phyloP scores from a whole-genome alignment of 208 protist genomes.

The Leishmania amazonensis region DNA sequence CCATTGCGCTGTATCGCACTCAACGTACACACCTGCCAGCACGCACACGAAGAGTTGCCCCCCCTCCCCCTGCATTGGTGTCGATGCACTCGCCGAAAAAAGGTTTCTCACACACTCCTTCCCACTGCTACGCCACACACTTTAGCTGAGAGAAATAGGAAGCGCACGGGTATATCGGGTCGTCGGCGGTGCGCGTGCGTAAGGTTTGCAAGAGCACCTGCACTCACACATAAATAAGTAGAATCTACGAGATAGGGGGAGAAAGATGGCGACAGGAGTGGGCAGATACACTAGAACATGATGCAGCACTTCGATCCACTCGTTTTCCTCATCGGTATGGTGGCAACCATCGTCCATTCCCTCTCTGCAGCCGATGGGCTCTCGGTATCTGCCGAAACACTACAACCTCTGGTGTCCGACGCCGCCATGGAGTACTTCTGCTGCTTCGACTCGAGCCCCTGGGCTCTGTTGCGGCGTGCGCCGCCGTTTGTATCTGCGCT shows the following conservation, averaged over 20 bases:
- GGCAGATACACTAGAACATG: slow-evolving; percentile 10
- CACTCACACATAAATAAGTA: background rate
- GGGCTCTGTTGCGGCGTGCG: background rate
- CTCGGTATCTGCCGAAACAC: background rate
- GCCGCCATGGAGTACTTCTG: background rate
- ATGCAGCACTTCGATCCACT: slow-evolving; percentile 17
- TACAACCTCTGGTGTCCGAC: too few species aligned
- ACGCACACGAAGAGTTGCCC: background rate
- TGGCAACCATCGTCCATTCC: background rate
- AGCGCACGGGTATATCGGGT: background rate
- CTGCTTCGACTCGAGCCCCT: background rate
- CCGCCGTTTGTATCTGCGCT: background rate
- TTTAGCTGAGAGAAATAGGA: slow-evolving; percentile 1
- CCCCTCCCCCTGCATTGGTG: background rate
- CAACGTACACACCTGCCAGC: background rate
- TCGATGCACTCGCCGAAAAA: background rate
- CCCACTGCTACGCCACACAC: background rate
- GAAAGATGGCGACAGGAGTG: background rate
- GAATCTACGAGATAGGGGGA: background rate
- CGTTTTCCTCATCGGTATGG: slow-evolving; percentile 3
- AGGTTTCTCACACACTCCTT: background rate
- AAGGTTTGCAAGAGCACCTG: background rate
- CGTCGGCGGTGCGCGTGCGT: background rate
- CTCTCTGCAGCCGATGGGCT: background rate
- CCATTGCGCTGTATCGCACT: background rate